phyloP scores from a whole-genome alignment of 139 green algal species.

The Coelastrella sp. region DNA sequence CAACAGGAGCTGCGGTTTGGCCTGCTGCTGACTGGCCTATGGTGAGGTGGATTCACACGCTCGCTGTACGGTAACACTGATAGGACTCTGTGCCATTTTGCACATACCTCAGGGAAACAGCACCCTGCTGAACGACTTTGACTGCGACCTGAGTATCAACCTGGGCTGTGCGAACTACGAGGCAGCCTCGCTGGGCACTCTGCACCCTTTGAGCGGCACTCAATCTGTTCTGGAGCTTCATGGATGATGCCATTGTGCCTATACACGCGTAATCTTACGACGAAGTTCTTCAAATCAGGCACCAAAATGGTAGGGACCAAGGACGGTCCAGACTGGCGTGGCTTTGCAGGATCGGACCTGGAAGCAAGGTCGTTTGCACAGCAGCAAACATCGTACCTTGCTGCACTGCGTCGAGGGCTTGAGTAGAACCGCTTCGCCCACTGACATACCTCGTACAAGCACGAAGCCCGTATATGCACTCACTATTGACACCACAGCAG shows the following conservation, averaged over 20 bases:
- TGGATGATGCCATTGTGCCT: not conserved
- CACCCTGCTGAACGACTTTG: not conserved
- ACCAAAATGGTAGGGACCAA: not conserved
- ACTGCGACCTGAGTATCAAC: not conserved
- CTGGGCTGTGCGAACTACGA: constrained; percentile 1
- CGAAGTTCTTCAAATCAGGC: not conserved
- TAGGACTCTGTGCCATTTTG: not conserved
- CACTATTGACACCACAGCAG: too few species aligned
- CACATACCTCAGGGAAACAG: not conserved
- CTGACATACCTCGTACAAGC: too few species aligned
- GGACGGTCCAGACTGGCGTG: not conserved
- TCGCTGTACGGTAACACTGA: not conserved
- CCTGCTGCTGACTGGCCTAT: not conserved
- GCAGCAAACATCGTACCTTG: too few species aligned
- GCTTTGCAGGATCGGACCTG: not conserved
- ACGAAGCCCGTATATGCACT: too few species aligned
- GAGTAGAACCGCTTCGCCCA: not conserved
- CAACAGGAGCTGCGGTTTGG: not conserved
- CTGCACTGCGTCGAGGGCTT: not conserved
- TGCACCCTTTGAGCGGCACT: not conserved
- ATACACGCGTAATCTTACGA: not conserved
- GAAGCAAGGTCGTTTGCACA: not conserved
- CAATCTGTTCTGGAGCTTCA: not conserved
- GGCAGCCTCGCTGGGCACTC: not conserved
- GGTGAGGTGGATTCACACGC: not conserved